These are phyloP conservation scores for Aspergillus sclerotioniger DNA, from an alignment of 495 filamentous ascomycete species.

Conservation along the genomic window DNA sequence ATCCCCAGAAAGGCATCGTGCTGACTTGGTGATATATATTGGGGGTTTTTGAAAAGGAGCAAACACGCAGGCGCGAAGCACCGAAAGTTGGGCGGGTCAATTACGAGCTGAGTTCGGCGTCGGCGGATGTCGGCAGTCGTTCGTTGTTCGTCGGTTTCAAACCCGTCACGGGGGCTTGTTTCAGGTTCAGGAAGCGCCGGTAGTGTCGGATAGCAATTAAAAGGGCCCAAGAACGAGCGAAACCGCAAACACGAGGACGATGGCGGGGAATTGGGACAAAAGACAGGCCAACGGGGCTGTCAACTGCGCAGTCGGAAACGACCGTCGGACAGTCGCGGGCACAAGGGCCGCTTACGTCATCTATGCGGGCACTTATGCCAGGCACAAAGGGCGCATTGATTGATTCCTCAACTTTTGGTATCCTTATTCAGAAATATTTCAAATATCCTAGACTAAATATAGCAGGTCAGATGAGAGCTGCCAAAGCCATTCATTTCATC, in stretches of 20 bases:
- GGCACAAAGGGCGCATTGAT: neutral
- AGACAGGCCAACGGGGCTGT: neutral
- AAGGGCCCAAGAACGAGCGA: neutral
- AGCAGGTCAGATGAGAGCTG: neutral
- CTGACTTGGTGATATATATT: neutral
- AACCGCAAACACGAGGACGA: neutral
- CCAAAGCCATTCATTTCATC: slow-evolving; percentile 1
- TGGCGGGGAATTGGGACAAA: neutral
- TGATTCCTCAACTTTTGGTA: neutral
- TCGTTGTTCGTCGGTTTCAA: too few relatives aligned
- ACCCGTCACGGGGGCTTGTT: neutral
- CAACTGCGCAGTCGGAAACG: neutral
- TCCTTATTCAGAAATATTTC: neutral
- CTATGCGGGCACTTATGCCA: neutral
- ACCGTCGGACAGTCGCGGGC: neutral
- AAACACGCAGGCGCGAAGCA: neutral
- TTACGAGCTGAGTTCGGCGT: neutral
- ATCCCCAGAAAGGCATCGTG: slow-evolving; percentile 36
- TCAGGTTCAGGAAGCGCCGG: neutral
- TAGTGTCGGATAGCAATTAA: too few relatives aligned
- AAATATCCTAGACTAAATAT: slow-evolving; percentile 6
- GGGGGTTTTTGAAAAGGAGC: neutral
- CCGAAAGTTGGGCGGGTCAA: neutral
- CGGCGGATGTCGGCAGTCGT: neutral
- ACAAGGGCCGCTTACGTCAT: neutral